These are phyloP conservation scores for Chlorociboria aeruginascens DNA, from an alignment of 495 filamentous ascomycete genomes.

Conservation along the genomic window DNA sequence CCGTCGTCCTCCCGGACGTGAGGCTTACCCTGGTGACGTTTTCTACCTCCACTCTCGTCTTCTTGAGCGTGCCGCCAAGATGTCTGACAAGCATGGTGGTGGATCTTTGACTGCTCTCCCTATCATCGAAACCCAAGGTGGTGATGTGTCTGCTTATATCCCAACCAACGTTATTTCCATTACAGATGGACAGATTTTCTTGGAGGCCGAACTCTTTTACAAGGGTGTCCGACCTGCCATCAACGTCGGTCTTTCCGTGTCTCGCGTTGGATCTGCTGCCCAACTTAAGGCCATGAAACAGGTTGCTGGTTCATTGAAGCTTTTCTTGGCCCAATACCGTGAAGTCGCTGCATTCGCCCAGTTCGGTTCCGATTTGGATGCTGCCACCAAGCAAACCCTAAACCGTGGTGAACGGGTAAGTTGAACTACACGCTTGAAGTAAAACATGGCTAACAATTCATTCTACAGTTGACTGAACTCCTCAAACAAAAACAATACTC, in stretches of 20 bases:
- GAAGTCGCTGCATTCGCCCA: conserved; percentile 99
- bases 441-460: conserved; percentile 20
- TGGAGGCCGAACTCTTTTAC: conserved; percentile 99
- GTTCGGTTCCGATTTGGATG: conserved; percentile 99
- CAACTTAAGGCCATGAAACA: conserved; percentile 99
- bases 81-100: conserved; percentile 91
- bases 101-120: conserved; percentile 96
- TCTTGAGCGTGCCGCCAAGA: conserved; percentile 98
- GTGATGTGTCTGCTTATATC: conserved; percentile 99
- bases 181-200: conserved; percentile 99
- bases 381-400: conserved; percentile 96
- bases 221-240: conserved; percentile 99
- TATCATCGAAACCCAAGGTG: conserved; percentile 99
- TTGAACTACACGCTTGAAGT: conserved; percentile 3
- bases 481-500: conserved; percentile 99
- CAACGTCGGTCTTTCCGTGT: conserved; percentile 99
- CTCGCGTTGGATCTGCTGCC: conserved; percentile 97
- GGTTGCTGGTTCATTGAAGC: conserved; percentile 98
- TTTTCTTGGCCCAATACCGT: conserved; percentile 99
- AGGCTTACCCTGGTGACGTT: conserved; percentile 99
- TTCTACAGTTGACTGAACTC: conserved; percentile 67
- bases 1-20: conserved; percentile 97
- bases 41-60: conserved; percentile 99
- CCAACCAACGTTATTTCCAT: conserved; percentile 99
- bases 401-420: conserved; percentile 95